A percentile compares a stretch with the other conserved stretches of the same genome.
phyloP scores from a whole-genome alignment of 257 asterid species.

The Nicotiana tabacum region DNA sequence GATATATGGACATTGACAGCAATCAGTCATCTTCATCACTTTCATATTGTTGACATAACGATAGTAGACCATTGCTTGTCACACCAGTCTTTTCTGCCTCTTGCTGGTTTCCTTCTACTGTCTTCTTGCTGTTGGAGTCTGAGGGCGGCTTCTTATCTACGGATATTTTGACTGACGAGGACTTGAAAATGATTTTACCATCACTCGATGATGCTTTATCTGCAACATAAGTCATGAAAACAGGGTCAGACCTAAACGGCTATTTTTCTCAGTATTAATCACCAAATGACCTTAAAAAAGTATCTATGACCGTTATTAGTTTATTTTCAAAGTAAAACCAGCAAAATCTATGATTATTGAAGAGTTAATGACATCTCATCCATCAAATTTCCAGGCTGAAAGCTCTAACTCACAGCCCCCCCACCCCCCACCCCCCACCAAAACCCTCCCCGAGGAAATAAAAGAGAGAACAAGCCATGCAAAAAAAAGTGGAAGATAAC shows the following conservation, averaged over 20 bases:
- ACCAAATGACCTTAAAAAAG: neutral
- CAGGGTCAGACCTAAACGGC: neutral
- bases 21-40: slow-evolving; percentile 43
- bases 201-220: slow-evolving; percentile 13
- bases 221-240: neutral
- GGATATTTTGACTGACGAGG: slow-evolving; percentile 37
- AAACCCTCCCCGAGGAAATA: neutral
- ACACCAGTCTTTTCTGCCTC: slow-evolving; percentile 10
- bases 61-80: slow-evolving; percentile 34
- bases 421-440: no score
- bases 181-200: slow-evolving; percentile 16
- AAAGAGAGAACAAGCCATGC: neutral
- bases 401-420: neutral
- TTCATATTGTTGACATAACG: slow-evolving; percentile 53
- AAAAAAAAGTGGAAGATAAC: neutral
- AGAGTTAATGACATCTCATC: neutral
- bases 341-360: neutral
- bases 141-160: slow-evolving; percentile 39
- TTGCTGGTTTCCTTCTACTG: slow-evolving; percentile 8
- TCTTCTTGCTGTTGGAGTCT: slow-evolving; percentile 14
- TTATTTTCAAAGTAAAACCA: neutral
- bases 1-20: neutral
- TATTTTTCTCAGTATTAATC: neutral
- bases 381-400: neutral
- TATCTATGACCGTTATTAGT: neutral